Conservation (phyloP, 352 stramenopile genomes). For the Phytophthora constricta region DNA sequence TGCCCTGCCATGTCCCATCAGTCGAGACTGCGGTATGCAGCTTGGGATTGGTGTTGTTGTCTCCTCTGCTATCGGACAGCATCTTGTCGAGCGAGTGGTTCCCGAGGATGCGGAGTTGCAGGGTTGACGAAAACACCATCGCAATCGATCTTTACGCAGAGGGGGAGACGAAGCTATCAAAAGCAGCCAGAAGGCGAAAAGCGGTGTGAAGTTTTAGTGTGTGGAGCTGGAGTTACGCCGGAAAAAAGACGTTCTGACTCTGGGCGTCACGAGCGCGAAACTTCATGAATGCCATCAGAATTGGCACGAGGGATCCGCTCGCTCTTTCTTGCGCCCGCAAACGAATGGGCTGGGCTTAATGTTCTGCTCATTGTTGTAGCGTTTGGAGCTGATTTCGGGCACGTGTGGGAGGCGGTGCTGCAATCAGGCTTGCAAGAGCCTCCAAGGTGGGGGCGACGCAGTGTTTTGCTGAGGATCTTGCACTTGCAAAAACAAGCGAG, state of each 20-base stretch:
- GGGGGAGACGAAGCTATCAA: slow-evolving; percentile 13
- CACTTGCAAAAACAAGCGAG: too few species aligned
- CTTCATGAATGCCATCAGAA: slow-evolving; percentile 47
- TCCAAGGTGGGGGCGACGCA: neutral
- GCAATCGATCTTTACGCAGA: too few species aligned
- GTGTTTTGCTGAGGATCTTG: too few species aligned
- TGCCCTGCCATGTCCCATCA: slow-evolving; percentile 31
- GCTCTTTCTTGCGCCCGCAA: slow-evolving; percentile 11
- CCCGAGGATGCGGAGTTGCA: slow-evolving; percentile 36
- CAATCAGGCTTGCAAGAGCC: neutral
- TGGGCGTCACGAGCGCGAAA: slow-evolving; percentile 29
- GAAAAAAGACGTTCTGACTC: slow-evolving; percentile 28
- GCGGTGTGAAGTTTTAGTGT: slow-evolving; percentile 14
- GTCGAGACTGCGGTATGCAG: slow-evolving; percentile 26
- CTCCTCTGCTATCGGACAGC: slow-evolving; percentile 10
- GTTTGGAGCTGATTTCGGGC: slow-evolving; percentile 23
- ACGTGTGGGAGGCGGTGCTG: slow-evolving; percentile 29
- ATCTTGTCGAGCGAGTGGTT: slow-evolving; percentile 39
- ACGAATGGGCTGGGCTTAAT: slow-evolving; percentile 28
- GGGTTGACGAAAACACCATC: slow-evolving; percentile 44
- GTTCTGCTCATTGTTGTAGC: slow-evolving; percentile 37
- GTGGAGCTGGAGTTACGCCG: neutral
- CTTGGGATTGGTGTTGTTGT: slow-evolving; percentile 24
- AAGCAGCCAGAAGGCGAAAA: slow-evolving; percentile 9
- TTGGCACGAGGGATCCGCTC: slow-evolving; percentile 17